phyloP scores from a whole-genome alignment of 169 alveolate species.

The Cryptosporidium tyzzeri region DNA sequence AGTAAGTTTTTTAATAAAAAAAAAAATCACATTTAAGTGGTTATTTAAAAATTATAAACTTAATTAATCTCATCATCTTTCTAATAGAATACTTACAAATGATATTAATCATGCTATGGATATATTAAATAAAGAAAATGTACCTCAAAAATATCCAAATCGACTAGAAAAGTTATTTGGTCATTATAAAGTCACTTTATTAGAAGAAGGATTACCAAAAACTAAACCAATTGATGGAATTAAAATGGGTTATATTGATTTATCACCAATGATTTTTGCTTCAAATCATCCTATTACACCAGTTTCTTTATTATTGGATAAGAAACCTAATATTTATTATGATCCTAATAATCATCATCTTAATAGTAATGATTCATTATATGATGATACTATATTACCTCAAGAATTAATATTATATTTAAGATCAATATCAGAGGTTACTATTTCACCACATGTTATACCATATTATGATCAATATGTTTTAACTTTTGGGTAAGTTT shows the following conservation, averaged over 20 bases:
- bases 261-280: constrained; percentile 67
- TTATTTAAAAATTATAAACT: not conserved
- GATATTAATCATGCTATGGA: constrained; percentile 39
- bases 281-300: constrained; percentile 71
- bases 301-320: constrained; percentile 47
- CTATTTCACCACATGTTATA: constrained; percentile 38
- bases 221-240: constrained; percentile 26
- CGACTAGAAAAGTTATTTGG: constrained; percentile 60
- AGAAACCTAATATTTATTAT: not conserved
- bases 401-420: constrained; percentile 9
- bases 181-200: constrained; percentile 33
- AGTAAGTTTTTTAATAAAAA: constrained; percentile 42
- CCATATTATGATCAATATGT: constrained; percentile 47
- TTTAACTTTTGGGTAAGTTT: constrained; percentile 67
- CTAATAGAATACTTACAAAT: constrained; percentile 22
- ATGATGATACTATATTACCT: constrained; percentile 48
- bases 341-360: not conserved
- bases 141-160: not conserved
- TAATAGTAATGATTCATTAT: not conserved
- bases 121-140: not conserved
- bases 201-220: constrained; percentile 39
- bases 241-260: constrained; percentile 33
- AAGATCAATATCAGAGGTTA: constrained; percentile 43
- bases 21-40: not conserved
- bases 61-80: too few relatives aligned